phyloP scores from a whole-genome alignment of 2,329 filamentous ascomycete species.

The Teratosphaeria pseudoeucalypti region DNA sequence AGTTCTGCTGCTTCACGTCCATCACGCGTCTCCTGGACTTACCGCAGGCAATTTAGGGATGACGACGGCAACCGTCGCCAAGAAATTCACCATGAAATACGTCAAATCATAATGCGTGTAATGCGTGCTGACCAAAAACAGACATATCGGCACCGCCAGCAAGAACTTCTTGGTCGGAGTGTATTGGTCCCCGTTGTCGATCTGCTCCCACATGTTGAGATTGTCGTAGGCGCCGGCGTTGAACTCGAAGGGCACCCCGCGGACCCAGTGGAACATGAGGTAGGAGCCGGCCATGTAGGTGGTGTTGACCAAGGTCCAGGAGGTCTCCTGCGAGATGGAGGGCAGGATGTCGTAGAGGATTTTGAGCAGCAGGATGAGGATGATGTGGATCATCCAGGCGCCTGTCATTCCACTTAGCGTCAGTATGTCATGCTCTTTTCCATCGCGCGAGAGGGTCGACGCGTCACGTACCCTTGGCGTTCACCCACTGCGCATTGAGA shows the following conservation, averaged over 20 bases:
- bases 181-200: conserved; percentile 97
- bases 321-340: conserved; percentile 92
- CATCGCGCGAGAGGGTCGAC: background rate
- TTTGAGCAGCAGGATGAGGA: conserved; percentile 83
- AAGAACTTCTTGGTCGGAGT: conserved; percentile 98
- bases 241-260: conserved; percentile 96
- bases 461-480: conserved; percentile 71
- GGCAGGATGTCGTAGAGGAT: conserved; percentile 96
- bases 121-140: conserved; percentile 95
- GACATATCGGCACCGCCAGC: conserved; percentile 81
- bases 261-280: conserved; percentile 99
- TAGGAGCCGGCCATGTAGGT: conserved; percentile 98
- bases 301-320: conserved; percentile 97
- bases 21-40: conserved; percentile 33
- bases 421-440: conserved; percentile 8
- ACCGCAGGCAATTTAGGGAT: conserved; percentile 95
- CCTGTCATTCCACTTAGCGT: conserved; percentile 43
- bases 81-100: conserved; percentile 94
- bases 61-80: conserved; percentile 83
- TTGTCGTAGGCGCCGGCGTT: conserved; percentile 98
- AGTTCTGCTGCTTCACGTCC: conserved; percentile 1
- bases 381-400: conserved; percentile 95
- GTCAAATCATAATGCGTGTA: conserved; percentile 97
- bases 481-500: conserved; percentile 96
- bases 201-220: conserved; percentile 99